These are phyloP conservation scores for Thelephora ganbajun DNA, from an alignment of 768 basidiomycete genomes.

Conservation along the genomic window DNA sequence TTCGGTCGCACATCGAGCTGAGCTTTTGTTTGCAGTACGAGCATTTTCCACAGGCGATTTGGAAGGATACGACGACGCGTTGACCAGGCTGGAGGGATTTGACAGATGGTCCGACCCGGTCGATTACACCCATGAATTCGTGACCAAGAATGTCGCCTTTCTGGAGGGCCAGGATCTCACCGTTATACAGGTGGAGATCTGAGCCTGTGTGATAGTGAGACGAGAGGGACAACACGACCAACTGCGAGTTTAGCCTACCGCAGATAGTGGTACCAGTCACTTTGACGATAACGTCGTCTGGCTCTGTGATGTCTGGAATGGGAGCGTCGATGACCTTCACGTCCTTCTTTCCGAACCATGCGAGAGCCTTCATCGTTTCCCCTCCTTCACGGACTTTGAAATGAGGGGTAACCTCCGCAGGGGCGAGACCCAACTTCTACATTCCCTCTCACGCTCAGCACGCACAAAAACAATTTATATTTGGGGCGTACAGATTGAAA, in stretches of 20 bases:
- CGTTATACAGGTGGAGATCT: conserved; percentile 52
- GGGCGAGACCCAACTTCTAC: conserved; percentile 25
- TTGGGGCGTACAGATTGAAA: no score
- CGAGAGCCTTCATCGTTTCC: conserved; percentile 50
- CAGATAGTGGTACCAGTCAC: conserved; percentile 55
- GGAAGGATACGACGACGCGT: conserved; percentile 69
- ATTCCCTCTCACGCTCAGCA: no score
- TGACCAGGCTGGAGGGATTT: conserved; percentile 46
- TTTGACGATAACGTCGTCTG: conserved; percentile 62
- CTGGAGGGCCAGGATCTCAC: conserved; percentile 54
- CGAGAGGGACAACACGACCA: conserved; percentile 7
- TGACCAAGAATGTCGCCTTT: conserved; percentile 68
- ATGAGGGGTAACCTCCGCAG: conserved; percentile 26
- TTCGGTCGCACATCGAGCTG: conserved; percentile 61
- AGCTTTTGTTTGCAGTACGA: conserved; percentile 61
- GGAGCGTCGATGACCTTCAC: conserved; percentile 32
- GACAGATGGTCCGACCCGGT: conserved; percentile 52
- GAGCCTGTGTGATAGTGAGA: conserved; percentile 35
- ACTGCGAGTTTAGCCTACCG: background rate
- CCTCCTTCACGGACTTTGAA: conserved; percentile 37
- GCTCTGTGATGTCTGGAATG: conserved; percentile 49
- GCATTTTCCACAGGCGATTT: conserved; percentile 63
- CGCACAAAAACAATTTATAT: no score
- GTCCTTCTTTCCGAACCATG: conserved; percentile 48
- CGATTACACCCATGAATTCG: conserved; percentile 63